Evolutionary conservation across 192 early-diverging fungal species (phyloP), one percentile per base, ranked within the genome.

Genomic region (Backusella sp.): DNA sequence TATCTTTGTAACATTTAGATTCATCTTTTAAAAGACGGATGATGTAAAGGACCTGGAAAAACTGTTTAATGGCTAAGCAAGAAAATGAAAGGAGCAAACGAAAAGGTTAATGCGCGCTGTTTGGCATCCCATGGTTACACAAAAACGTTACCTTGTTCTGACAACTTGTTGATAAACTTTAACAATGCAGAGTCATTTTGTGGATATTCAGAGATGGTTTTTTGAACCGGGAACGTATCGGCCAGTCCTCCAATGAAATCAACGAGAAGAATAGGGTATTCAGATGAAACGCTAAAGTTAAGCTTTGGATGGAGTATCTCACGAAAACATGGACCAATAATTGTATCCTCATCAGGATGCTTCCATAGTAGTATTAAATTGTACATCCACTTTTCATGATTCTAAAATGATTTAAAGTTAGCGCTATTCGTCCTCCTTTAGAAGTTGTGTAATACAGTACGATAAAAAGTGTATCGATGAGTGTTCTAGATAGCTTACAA

Each of bases 291-390:
- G 23, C 34, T 62, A 39, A 62, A 65, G 9, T 35, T 62, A 4
- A 36, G 8, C 3, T 52, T 73, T 2, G 72, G 72, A 28, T 73
- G 53, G 5, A 73, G 32, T 19, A 62, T 35, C 17, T 65, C 21
- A 21, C 59, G 34, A 6, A 73, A 37, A 39, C 36, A 56, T 6
- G 28, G n/a, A 26, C 49, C 19, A 23, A 73, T 26, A 15, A 62
- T 35, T 8, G 8, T 23, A 39, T 32, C 28, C 41, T 65, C 56
- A 30, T 62, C 28, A 8, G 72, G 52, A 19, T 62, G 35, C 8
- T 73, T 41, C 53, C 53, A 59, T 35, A 59, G 32, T 2, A 73
- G 21, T 26, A 56, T 36, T 62, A 73, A 37, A 59, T 73, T 73
- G n/a, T 73, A 41, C 53, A 65, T 73, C 72, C 72, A 73, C 21